phyloP scores from a whole-genome alignment of 345 rosid species.

The Hibiscus syriacus region DNA sequence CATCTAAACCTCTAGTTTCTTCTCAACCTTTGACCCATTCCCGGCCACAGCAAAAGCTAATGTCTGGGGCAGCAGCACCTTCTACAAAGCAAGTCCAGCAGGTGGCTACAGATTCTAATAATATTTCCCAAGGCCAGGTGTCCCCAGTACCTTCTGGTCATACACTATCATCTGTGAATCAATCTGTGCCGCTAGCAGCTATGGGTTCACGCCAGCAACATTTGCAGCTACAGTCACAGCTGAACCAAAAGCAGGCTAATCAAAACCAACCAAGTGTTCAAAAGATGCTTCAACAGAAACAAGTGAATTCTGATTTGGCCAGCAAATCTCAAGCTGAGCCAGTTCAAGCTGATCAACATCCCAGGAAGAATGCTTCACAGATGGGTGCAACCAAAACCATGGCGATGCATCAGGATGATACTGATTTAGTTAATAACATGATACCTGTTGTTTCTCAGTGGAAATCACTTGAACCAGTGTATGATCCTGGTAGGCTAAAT shows the following conservation, averaged over 20 bases:
- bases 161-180: conserved; percentile 31
- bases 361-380: conserved; percentile 31
- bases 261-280: conserved; percentile 42
- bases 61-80: conserved; percentile 39
- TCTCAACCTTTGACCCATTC: conserved; percentile 47
- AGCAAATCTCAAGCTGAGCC: conserved; percentile 56
- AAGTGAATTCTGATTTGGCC: conserved; percentile 33
- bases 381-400: conserved; percentile 27
- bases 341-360: conserved; percentile 41
- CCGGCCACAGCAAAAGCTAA: conserved; percentile 46
- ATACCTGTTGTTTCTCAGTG: conserved; percentile 37
- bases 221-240: conserved; percentile 21
- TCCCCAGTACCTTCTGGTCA: conserved; percentile 44
- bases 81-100: conserved; percentile 47
- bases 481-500: conserved; percentile 32
- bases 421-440: conserved; percentile 31
- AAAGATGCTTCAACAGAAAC: conserved; percentile 58
- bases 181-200: conserved; percentile 38
- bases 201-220: conserved; percentile 29
- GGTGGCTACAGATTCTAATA: conserved; percentile 56
- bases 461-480: conserved; percentile 51
- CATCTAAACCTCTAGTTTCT: conserved; percentile 53
- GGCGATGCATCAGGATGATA: conserved; percentile 32
- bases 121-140: conserved; percentile 49
- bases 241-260: conserved; percentile 53